Conservation (phyloP, 768 basidiomycete genomes). For the Boletus edulis region DNA sequence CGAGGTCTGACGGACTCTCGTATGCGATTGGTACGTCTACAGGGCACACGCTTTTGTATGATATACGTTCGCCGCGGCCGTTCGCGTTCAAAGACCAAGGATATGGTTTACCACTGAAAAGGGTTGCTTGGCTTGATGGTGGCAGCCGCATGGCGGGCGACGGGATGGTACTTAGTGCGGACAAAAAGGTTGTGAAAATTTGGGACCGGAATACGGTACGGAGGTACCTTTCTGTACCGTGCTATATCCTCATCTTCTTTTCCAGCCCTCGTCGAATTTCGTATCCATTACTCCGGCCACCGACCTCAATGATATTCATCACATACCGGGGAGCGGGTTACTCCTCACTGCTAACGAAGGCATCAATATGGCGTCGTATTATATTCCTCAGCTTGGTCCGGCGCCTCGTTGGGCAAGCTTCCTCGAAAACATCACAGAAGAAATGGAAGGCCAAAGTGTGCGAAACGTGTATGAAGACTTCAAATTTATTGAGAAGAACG, state of each 20-base stretch:
- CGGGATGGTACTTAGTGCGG: slow-evolving; percentile 86
- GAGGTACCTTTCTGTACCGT: slow-evolving; percentile 5
- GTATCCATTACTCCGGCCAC: slow-evolving; percentile 88
- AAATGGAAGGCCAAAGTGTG: slow-evolving; percentile 87
- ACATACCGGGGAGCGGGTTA: slow-evolving; percentile 85
- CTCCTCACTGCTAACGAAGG: slow-evolving; percentile 94
- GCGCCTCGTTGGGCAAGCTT: slow-evolving; percentile 97
- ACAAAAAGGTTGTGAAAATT: slow-evolving; percentile 96
- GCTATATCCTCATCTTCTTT: background rate
- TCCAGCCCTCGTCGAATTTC: slow-evolving; percentile 80
- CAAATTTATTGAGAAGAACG: slow-evolving; percentile 91
- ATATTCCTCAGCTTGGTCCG: slow-evolving; percentile 93
- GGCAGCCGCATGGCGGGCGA: slow-evolving; percentile 82
- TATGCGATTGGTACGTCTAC: slow-evolving; percentile 95
- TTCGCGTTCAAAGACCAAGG: slow-evolving; percentile 96
- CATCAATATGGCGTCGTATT: slow-evolving; percentile 93
- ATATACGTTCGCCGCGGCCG: slow-evolving; percentile 79
- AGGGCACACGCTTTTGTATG: slow-evolving; percentile 92
- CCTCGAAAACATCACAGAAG: slow-evolving; percentile 97
- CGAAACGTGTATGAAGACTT: slow-evolving; percentile 90
- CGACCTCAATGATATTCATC: slow-evolving; percentile 89
- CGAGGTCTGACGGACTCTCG: slow-evolving; percentile 84
- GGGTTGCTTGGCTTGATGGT: slow-evolving; percentile 86
- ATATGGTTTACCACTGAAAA: slow-evolving; percentile 87
- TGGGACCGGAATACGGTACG: slow-evolving; percentile 87